Percentiles rank a stretch among this genome's conserved stretches.
Evolutionary conservation across 192 early-diverging fungal species (phyloP).

Genomic region (Backusella sp.): DNA sequence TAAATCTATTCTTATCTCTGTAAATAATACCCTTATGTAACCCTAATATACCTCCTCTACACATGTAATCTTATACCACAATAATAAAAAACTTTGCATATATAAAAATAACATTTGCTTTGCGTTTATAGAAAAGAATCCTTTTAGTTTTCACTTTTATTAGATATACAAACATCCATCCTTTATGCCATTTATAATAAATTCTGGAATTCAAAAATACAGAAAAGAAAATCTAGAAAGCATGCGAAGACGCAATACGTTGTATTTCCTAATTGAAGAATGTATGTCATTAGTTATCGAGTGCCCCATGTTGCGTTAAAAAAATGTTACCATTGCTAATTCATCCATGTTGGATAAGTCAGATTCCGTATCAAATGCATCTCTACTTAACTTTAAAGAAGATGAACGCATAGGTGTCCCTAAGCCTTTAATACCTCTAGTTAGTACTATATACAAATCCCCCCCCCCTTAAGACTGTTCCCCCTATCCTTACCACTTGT

Average conservation of each 20-base stretch:
- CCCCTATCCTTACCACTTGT: neutral
- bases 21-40: neutral
- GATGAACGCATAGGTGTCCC: slow-evolving; percentile 8
- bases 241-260: slow-evolving; percentile 9
- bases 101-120: neutral
- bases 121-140: neutral
- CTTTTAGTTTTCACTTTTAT: neutral
- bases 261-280: slow-evolving; percentile 13
- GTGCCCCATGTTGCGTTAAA: neutral
- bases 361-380: slow-evolving; percentile 15
- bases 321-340: slow-evolving; percentile 1
- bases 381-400: neutral
- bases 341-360: slow-evolving; percentile 20
- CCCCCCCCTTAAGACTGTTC: neutral
- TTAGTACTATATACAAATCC: neutral
- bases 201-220: neutral
- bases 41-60: neutral
- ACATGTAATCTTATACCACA: neutral
- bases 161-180: neutral
- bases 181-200: neutral
- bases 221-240: neutral
- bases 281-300: neutral
- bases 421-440: neutral
- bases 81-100: no score
- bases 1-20: neutral